These are phyloP conservation scores for Nicotiana otophora DNA, from an alignment of 257 asterid genomes.

Conservation along the genomic window DNA sequence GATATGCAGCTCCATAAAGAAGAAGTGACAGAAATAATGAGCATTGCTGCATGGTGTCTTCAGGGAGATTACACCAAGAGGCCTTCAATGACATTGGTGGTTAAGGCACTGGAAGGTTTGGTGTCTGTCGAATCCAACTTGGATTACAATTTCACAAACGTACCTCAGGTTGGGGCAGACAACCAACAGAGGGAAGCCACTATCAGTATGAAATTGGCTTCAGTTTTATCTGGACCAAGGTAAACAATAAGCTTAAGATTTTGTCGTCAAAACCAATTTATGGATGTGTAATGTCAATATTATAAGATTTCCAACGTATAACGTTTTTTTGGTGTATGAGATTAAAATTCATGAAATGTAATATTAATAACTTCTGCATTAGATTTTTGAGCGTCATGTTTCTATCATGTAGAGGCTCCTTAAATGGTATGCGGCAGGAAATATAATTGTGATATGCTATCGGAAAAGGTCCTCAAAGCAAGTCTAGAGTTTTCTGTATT, in stretches of 20 bases:
- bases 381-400: neutral
- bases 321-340: neutral
- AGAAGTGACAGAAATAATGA: conserved; percentile 11
- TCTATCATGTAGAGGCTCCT: neutral
- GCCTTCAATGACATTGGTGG: conserved; percentile 23
- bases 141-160: neutral
- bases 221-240: conserved; percentile 17
- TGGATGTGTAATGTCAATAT: neutral
- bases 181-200: neutral
- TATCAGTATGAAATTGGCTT: neutral
- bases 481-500: neutral
- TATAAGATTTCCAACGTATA: neutral
- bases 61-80: conserved; percentile 13
- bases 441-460: neutral
- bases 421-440: neutral
- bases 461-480: neutral
- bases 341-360: neutral
- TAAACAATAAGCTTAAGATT: neutral
- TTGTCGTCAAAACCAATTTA: neutral
- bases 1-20: conserved; percentile 12
- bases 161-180: neutral
- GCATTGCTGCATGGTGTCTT: conserved; percentile 20
- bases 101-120: conserved; percentile 21
- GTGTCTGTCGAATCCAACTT: neutral
- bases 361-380: neutral